A percentile compares a stretch with the other conserved stretches of the same genome.
These are phyloP conservation scores for Aphanomyces invadans DNA, from an alignment of 352 stramenopile species.

Conservation along the genomic window DNA sequence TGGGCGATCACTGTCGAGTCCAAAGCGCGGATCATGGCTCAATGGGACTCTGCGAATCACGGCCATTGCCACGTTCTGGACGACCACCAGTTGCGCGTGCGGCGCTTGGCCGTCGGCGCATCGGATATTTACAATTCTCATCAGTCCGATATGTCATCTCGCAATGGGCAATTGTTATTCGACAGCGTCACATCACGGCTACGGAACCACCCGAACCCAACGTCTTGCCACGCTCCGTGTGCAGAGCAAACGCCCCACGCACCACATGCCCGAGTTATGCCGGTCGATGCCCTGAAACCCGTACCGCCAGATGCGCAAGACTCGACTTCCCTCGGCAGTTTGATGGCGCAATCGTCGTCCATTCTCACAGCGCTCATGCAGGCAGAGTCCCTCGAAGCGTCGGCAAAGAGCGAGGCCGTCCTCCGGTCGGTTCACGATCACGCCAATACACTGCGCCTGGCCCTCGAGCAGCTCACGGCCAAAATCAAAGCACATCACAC, in stretches of 20 bases:
- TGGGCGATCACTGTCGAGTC: slow-evolving; percentile 3
- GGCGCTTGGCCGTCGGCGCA: not conserved
- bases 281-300: too few species aligned
- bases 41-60: not conserved
- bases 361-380: slow-evolving; percentile 1
- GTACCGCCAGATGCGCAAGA: not conserved
- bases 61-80: slow-evolving; percentile 9
- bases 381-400: slow-evolving; percentile 1
- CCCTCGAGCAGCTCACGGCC: not conserved
- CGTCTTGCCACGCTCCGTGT: not conserved
- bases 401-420: not conserved
- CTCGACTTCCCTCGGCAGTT: not conserved
- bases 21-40: not conserved
- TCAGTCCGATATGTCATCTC: not conserved
- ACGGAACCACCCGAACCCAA: not conserved
- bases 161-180: not conserved
- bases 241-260: too few species aligned
- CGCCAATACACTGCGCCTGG: not conserved
- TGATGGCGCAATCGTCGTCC: slow-evolving; percentile 7
- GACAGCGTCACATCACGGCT: not conserved
- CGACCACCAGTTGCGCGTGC: slow-evolving; percentile 3
- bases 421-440: not conserved
- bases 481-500: slow-evolving; percentile 6
- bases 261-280: too few species aligned
- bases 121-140: not conserved